Conservation (phyloP, 306 rosid species). For the Acacia confusa region DNA sequence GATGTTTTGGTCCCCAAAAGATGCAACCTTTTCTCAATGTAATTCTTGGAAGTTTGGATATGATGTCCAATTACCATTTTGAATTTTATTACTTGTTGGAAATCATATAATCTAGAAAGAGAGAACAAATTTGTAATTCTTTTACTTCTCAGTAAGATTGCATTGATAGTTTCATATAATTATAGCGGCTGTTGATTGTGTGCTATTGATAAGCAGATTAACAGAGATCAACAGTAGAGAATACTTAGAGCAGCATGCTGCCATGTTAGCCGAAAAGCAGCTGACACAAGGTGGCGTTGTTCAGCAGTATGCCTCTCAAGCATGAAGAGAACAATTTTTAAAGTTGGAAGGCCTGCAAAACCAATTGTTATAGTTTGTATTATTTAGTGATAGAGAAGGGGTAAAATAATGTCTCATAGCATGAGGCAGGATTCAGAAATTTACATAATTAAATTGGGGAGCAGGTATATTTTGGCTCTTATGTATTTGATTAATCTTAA, state of each 20-base stretch:
- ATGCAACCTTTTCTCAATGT: not conserved
- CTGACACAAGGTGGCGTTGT: not conserved
- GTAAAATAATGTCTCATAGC: constrained; percentile 29
- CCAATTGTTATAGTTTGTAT: constrained; percentile 29
- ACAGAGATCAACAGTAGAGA: constrained; percentile 94
- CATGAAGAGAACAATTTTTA: constrained; percentile 30
- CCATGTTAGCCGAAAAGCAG: constrained; percentile 50
- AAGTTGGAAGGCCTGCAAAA: not conserved
- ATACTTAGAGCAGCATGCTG: constrained; percentile 84
- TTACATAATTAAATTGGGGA: not conserved
- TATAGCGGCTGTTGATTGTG: constrained; percentile 28
- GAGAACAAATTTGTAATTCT: not conserved
- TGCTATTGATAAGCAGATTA: constrained; percentile 51
- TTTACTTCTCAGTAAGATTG: not conserved
- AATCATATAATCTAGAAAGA: not conserved
- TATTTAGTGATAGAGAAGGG: not conserved
- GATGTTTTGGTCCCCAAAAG: not conserved
- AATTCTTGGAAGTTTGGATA: not conserved
- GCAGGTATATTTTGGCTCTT: not conserved
- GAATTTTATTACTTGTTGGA: not conserved
- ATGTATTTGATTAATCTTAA: constrained; percentile 1
- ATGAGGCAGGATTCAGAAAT: constrained; percentile 12
- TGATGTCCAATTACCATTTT: no score
- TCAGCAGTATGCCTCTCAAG: constrained; percentile 32
- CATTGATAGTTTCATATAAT: not conserved